Evolutionary conservation across 306 rosid genomes (phyloP).

Genomic region (Spatholobus suberectus): DNA sequence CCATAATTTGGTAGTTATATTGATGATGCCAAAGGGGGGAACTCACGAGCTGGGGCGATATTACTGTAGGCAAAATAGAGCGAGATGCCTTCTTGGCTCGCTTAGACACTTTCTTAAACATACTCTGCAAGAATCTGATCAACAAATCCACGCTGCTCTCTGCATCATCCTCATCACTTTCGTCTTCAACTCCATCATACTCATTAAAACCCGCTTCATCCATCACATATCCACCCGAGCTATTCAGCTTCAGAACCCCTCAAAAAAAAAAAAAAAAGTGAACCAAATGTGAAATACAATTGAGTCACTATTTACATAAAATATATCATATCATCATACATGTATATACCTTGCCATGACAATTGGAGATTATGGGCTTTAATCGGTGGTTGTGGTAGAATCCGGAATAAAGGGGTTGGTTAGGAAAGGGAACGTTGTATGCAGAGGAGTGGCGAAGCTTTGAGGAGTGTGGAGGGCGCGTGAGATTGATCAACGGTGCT

Average conservation of each 20-base stretch:
- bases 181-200: conserved; percentile 55
- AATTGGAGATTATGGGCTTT: conserved; percentile 37
- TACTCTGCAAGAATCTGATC: conserved; percentile 68
- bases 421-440: conserved; percentile 24
- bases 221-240: conserved; percentile 49
- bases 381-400: conserved; percentile 34
- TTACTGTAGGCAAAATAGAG: conserved; percentile 64
- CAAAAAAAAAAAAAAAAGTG: background rate
- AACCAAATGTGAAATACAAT: conserved; percentile 2
- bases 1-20: background rate
- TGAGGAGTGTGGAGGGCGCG: conserved; percentile 38
- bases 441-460: conserved; percentile 36
- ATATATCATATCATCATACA: background rate
- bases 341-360: conserved; percentile 50
- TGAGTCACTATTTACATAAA: background rate
- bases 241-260: conserved; percentile 54
- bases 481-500: conserved; percentile 31
- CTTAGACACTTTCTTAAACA: conserved; percentile 68
- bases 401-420: conserved; percentile 13
- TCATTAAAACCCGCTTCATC: conserved; percentile 55
- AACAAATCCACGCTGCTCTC: conserved; percentile 78
- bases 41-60: conserved; percentile 75
- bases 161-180: conserved; percentile 60
- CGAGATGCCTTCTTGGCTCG: conserved; percentile 77
- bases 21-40: background rate